Evolutionary conservation across 257 asterid species (phyloP), one percentile per base, ranked within the genome.

Genomic region (Eucommia ulmoides): DNA sequence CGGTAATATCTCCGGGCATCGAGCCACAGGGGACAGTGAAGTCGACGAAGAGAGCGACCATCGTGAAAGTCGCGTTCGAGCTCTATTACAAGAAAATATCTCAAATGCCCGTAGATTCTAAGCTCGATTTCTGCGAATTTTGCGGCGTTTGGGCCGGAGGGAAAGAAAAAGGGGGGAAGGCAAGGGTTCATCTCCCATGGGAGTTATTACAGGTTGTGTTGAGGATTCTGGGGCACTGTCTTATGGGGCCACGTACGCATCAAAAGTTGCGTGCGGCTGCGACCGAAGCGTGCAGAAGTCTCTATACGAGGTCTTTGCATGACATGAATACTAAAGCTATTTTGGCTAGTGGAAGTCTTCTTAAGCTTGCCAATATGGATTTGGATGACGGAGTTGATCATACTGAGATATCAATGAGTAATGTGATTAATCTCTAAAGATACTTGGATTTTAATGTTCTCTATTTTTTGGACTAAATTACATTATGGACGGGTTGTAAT

Each of bases 201-300:
- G 97, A 88, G 70, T 41, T 88, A 5, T 18, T 76, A 8, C 98
- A 82, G 23, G 94, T 94, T 5, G 49, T 72, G 10, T 50, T 89
- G 33, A 69, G 93, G 48, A 76, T 85, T 5, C 49, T 89, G 18
- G 94, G 98, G 4, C 96, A 89, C 49, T 82, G 94, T 53, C 50
- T 89, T 42, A 74, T 82, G 77, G 71, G 74, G 11, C 68, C 74
- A 2, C 61, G 58, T 3, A 62, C 48, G 22, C 54, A 64, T 11
- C 48, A 66, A 7, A 78, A 74, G n/a, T 67, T 89, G 20, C 58
- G 55, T 11, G 61, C 53, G 51, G 76, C 69, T 15, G 94, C 93
- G 8, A 17, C 65, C 20, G 59, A 25, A 19, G 94, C 96, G 0
- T 70, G 94, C 55, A 71, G 66, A 20, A 65, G 80, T 44, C 44